Percentiles rank a stretch among this genome's conserved stretches.
Evolutionary conservation across 805 yeast species (phyloP).

Genomic region (Candida vartiovaarae): DNA sequence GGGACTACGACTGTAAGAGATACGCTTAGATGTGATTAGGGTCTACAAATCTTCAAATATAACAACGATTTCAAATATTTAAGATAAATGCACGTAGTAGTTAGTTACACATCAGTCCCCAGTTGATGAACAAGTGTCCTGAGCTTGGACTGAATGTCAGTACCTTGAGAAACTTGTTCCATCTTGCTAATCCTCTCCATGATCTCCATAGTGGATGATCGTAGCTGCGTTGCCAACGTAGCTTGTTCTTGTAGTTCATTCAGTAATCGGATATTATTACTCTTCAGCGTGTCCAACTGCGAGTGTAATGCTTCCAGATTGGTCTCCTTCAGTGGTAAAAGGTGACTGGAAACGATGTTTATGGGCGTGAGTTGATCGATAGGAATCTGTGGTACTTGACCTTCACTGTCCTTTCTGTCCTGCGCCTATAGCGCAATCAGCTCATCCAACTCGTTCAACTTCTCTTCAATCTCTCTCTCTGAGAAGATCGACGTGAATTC

Average conservation of each 20-base stretch:
- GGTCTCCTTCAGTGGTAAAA: conserved; percentile 19
- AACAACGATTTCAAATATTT: neutral
- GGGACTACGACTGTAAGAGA: conserved; percentile 85
- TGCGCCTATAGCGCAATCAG: conserved; percentile 35
- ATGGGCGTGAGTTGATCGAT: conserved; percentile 17
- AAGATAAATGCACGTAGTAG: too few species aligned
- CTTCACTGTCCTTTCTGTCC: conserved; percentile 4
- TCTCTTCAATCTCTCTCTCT: conserved; percentile 36
- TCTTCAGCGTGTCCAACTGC: conserved; percentile 10
- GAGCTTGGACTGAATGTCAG: conserved; percentile 8
- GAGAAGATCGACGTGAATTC: conserved; percentile 46
- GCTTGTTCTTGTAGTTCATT: conserved; percentile 9
- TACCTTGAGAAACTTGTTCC: conserved; percentile 5
- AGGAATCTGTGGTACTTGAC: conserved; percentile 3
- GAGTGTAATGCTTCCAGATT: conserved; percentile 11
- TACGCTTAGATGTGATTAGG: conserved; percentile 21
- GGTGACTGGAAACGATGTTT: conserved; percentile 17
- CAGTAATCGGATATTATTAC: conserved; percentile 8
- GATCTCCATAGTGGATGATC: conserved; percentile 3
- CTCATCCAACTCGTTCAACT: conserved; percentile 39
- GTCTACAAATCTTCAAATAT: neutral
- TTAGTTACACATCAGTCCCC: neutral
- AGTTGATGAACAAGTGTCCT: neutral
- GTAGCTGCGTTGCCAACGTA: conserved; percentile 8
- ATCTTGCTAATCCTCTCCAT: conserved; percentile 9